Conservation (phyloP, 495 filamentous ascomycete genomes). For the Talaromyces ruber region DNA sequence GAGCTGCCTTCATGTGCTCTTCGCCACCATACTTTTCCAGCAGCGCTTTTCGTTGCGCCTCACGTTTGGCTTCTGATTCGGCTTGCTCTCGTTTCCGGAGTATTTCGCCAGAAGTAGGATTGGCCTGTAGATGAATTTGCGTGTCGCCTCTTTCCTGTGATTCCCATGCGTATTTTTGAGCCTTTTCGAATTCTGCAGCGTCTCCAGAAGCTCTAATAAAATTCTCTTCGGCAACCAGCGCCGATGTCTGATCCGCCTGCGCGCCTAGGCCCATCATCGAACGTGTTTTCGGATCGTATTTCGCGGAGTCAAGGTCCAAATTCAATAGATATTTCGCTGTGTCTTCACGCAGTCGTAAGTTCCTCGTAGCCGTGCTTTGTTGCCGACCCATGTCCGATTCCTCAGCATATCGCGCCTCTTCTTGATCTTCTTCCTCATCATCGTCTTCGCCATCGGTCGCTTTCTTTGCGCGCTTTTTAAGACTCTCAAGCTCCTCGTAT, state of each 20-base stretch:
- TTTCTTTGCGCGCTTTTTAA: constrained; percentile 51
- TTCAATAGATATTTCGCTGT: constrained; percentile 97
- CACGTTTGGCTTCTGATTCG: constrained; percentile 58
- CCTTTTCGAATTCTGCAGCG: constrained; percentile 87
- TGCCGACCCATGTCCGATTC: constrained; percentile 95
- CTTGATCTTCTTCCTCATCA: constrained; percentile 46
- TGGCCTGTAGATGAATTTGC: constrained; percentile 85
- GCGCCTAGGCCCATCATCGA: constrained; percentile 88
- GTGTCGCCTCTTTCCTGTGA: constrained; percentile 71
- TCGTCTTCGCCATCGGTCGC: constrained; percentile 29
- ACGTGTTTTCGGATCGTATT: constrained; percentile 96
- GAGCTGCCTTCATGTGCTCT: constrained; percentile 52
- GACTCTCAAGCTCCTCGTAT: constrained; percentile 75
- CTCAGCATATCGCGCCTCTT: constrained; percentile 79
- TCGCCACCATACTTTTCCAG: constrained; percentile 79
- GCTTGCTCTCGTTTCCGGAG: constrained; percentile 68
- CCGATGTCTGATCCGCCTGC: constrained; percentile 71
- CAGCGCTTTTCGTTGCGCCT: constrained; percentile 60
- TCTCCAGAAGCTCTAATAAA: constrained; percentile 88
- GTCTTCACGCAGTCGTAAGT: constrained; percentile 88
- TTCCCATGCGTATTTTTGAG: constrained; percentile 91
- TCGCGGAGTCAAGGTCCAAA: constrained; percentile 89
- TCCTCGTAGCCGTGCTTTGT: constrained; percentile 81
- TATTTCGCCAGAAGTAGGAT: constrained; percentile 87
- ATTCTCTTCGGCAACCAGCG: constrained; percentile 87